These are phyloP conservation scores for Lasiosphaeris hirsuta DNA, from an alignment of 495 filamentous ascomycete species.

Conservation along the genomic window DNA sequence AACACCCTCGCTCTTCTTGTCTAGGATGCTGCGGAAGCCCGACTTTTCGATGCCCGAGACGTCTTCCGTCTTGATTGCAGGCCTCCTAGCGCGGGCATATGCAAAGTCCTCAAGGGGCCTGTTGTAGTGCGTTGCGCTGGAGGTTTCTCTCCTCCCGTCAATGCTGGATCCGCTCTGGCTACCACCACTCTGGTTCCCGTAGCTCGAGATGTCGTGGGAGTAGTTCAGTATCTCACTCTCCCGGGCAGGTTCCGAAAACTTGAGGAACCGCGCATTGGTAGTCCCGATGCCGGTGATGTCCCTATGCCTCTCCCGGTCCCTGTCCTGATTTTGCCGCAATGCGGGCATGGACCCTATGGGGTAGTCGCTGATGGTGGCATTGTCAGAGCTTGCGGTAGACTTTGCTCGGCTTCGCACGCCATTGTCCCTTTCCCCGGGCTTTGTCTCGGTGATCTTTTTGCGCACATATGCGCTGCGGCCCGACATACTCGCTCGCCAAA, in stretches of 20 bases:
- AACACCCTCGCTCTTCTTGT: slow-evolving; percentile 52
- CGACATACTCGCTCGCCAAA: slow-evolving; percentile 40
- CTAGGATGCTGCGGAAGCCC: slow-evolving; percentile 45
- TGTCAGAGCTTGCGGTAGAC: slow-evolving; percentile 37
- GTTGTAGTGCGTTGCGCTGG: slow-evolving; percentile 12
- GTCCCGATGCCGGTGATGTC: slow-evolving; percentile 37
- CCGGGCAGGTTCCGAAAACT: slow-evolving; percentile 36
- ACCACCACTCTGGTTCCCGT: slow-evolving; percentile 32
- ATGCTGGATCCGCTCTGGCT: slow-evolving; percentile 41
- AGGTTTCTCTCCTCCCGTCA: slow-evolving; percentile 28
- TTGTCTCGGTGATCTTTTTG: slow-evolving; percentile 51
- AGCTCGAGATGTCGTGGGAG: slow-evolving; percentile 23
- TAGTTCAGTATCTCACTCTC: slow-evolving; percentile 30
- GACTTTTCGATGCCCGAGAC: slow-evolving; percentile 52
- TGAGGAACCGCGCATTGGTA: slow-evolving; percentile 40
- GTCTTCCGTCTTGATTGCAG: slow-evolving; percentile 44
- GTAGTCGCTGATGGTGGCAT: slow-evolving; percentile 36
- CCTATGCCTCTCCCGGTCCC: slow-evolving; percentile 14
- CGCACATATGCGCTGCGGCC: slow-evolving; percentile 53
- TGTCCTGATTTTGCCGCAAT: slow-evolving; percentile 11
- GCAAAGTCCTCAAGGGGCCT: slow-evolving; percentile 41
- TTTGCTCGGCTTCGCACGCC: slow-evolving; percentile 27
- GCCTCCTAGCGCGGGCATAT: slow-evolving; percentile 43
- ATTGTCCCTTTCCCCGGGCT: slow-evolving; percentile 23
- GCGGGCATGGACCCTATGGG: slow-evolving; percentile 27